These are phyloP conservation scores for Chaetomium tenue DNA, from an alignment of 495 filamentous ascomycete genomes.

Conservation along the genomic window DNA sequence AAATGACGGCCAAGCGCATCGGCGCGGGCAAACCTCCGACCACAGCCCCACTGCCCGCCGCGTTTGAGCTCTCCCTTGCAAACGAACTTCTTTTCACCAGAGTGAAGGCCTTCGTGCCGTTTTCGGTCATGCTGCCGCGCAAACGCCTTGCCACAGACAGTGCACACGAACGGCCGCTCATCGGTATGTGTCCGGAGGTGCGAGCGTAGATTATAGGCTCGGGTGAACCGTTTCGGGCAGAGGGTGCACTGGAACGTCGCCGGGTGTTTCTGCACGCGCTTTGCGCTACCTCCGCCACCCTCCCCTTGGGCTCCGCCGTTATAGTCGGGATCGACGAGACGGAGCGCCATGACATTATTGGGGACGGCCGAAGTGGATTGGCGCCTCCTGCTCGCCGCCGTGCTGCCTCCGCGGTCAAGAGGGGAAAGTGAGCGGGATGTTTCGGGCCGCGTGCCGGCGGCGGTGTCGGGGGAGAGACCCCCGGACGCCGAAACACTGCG, in stretches of 20 bases:
- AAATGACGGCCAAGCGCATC: conserved; percentile 97
- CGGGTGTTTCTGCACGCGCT: conserved; percentile 91
- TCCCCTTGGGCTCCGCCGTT: conserved; percentile 54
- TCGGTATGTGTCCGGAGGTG: conserved; percentile 91
- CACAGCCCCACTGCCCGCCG: conserved; percentile 87
- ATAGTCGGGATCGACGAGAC: conserved; percentile 83
- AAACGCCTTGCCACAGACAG: conserved; percentile 94
- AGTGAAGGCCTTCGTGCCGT: conserved; percentile 85
- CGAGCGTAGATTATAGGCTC: conserved; percentile 87
- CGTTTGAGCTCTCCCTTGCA: conserved; percentile 85
- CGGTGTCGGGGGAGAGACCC: conserved; percentile 46
- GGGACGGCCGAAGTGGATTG: conserved; percentile 84
- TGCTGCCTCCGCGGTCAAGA: conserved; percentile 48
- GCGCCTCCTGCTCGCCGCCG: conserved; percentile 64
- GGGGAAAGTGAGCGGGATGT: conserved; percentile 69
- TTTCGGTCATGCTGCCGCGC: conserved; percentile 92
- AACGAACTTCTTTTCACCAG: conserved; percentile 95
- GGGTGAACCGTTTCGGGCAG: conserved; percentile 84
- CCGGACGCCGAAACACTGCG: conserved; percentile 40
- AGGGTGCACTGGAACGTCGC: conserved; percentile 85
- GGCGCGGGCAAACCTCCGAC: conserved; percentile 87
- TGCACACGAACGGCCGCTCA: conserved; percentile 91
- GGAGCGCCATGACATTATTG: conserved; percentile 89
- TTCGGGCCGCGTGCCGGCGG: conserved; percentile 48
- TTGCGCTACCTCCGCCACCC: conserved; percentile 51